These are phyloP conservation scores for Barnettozyma botsteinii DNA, from an alignment of 805 yeast species.

Conservation along the genomic window DNA sequence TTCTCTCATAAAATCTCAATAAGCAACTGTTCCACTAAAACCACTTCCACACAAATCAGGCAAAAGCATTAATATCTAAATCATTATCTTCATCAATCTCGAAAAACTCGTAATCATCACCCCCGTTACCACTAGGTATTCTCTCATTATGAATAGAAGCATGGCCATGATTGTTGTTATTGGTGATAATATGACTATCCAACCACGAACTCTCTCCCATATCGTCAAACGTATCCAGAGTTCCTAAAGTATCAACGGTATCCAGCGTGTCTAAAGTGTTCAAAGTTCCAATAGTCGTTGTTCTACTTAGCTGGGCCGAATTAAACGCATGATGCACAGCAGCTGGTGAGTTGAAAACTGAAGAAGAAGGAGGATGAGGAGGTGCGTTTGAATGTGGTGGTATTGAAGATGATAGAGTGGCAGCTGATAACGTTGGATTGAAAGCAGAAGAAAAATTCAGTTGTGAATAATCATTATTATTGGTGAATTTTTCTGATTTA, in stretches of 20 bases:
- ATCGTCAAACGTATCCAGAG: conserved; percentile 1
- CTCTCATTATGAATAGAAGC: not conserved
- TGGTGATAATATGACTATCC: not conserved
- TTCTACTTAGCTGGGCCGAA: not conserved
- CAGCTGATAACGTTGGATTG: no score
- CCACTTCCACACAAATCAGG: no score
- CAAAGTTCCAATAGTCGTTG: not conserved
- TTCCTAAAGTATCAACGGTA: not conserved
- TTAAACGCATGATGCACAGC: not conserved
- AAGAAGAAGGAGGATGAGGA: no score
- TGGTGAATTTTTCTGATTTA: not conserved
- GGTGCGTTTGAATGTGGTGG: no score
- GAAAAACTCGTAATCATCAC: conserved; percentile 2
- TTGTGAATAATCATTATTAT: not conserved
- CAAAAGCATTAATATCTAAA: conserved; percentile 2
- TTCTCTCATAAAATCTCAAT: no score
- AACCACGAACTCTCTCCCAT: conserved; percentile 1
- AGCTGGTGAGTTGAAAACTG: not conserved
- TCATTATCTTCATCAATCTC: conserved; percentile 3
- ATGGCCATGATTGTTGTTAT: no score
- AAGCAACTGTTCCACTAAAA: no score
- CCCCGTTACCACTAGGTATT: not conserved
- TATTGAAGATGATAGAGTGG: no score
- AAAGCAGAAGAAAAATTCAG: not conserved
- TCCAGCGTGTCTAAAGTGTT: conserved; percentile 1